These are phyloP conservation scores for Dactylorhiza incarnata DNA, from an alignment of 106 monocot species.

Conservation along the genomic window DNA sequence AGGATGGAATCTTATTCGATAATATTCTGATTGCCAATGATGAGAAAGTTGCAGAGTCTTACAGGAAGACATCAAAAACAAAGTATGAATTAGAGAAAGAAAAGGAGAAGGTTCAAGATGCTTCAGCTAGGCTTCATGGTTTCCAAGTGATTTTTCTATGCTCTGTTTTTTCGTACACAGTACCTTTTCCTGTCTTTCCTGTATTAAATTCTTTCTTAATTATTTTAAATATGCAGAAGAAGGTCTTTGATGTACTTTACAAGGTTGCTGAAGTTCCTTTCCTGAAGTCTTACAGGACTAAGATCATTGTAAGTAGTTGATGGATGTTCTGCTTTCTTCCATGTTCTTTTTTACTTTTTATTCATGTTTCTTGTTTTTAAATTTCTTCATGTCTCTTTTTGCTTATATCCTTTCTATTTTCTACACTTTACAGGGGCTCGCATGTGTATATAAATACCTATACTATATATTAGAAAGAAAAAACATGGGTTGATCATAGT, in stretches of 20 bases:
- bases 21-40: constrained; percentile 44
- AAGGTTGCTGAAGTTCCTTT: constrained; percentile 62
- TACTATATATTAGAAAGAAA: too few relatives aligned
- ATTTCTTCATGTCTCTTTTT: too few relatives aligned
- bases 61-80: constrained; percentile 54
- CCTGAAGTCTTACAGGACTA: constrained; percentile 58
- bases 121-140: constrained; percentile 27
- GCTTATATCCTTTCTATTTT: too few relatives aligned
- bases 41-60: constrained; percentile 46
- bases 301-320: constrained; percentile 55
- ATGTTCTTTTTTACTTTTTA: too few relatives aligned
- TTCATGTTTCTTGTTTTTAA: too few relatives aligned
- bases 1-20: constrained; percentile 62
- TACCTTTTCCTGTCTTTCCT: not conserved
- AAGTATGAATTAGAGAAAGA: constrained; percentile 77
- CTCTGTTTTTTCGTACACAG: not conserved
- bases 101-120: constrained; percentile 74
- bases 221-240: constrained; percentile 40
- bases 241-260: constrained; percentile 76
- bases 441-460: too few relatives aligned
- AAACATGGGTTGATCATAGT: too few relatives aligned
- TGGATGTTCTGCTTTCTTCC: too few relatives aligned
- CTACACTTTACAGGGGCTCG: too few relatives aligned
- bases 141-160: constrained; percentile 35
- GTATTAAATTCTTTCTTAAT: not conserved